These are phyloP conservation scores for Curvularia hawaiiensis DNA, from an alignment of 2,329 filamentous ascomycete species.

Conservation along the genomic window DNA sequence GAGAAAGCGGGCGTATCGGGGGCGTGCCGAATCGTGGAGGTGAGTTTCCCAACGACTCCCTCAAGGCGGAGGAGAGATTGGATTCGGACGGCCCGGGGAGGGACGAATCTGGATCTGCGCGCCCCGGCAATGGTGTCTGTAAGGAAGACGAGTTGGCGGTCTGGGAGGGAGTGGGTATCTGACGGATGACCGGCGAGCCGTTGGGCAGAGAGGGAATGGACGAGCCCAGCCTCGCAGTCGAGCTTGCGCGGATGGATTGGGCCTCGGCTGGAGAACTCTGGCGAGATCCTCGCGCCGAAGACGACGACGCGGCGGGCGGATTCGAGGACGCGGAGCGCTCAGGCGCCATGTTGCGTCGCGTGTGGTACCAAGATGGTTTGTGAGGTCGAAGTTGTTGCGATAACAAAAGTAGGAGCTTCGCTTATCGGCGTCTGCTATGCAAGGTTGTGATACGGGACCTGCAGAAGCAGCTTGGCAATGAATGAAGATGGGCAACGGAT, in stretches of 20 bases:
- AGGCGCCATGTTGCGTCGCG: slow-evolving; percentile 27
- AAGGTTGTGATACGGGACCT: slow-evolving; percentile 22
- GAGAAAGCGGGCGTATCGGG: slow-evolving; percentile 62
- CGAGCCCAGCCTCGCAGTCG: slow-evolving; percentile 61
- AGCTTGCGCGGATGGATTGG: slow-evolving; percentile 56
- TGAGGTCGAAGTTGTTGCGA: neutral
- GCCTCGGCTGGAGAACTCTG: slow-evolving; percentile 36
- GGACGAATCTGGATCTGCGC: slow-evolving; percentile 61
- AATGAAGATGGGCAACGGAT: neutral
- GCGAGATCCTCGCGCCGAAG: slow-evolving; percentile 29
- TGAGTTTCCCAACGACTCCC: slow-evolving; percentile 71
- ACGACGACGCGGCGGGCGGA: slow-evolving; percentile 37
- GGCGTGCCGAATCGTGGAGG: slow-evolving; percentile 70
- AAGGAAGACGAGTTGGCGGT: slow-evolving; percentile 48
- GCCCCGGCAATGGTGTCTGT: slow-evolving; percentile 69
- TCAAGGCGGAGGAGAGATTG: slow-evolving; percentile 85
- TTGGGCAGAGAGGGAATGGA: slow-evolving; percentile 55
- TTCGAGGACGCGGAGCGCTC: slow-evolving; percentile 29
- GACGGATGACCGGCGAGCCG: slow-evolving; percentile 56
- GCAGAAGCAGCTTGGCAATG: slow-evolving; percentile 1
- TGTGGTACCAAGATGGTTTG: slow-evolving; percentile 8
- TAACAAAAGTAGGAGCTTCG: slow-evolving; percentile 16
- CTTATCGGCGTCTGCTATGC: slow-evolving; percentile 20
- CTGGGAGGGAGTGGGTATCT: slow-evolving; percentile 57
- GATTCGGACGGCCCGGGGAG: slow-evolving; percentile 81